Evolutionary conservation across 352 stramenopile species (phyloP).

Genomic region (Elongisporangium undulatum): DNA sequence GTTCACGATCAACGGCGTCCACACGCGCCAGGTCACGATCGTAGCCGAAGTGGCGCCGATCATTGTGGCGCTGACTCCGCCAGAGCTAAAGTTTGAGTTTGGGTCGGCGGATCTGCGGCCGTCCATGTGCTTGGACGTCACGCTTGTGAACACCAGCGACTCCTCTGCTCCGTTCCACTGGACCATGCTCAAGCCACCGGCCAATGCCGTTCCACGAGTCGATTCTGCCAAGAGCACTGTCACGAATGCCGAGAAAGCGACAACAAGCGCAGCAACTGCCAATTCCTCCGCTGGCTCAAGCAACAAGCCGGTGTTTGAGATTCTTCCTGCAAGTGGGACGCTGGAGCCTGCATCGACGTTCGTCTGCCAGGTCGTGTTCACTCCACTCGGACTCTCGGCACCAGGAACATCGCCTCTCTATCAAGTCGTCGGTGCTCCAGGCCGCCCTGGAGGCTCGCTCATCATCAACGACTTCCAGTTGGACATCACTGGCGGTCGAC

Average conservation of each 20-base stretch:
- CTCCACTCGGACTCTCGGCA: slow-evolving; percentile 16
- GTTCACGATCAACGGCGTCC: slow-evolving; percentile 82
- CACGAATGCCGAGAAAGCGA: slow-evolving; percentile 16
- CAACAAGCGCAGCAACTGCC: slow-evolving; percentile 9
- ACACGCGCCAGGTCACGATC: slow-evolving; percentile 81
- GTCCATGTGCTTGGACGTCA: slow-evolving; percentile 52
- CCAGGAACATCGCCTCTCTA: slow-evolving; percentile 1
- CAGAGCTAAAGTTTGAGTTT: slow-evolving; percentile 79
- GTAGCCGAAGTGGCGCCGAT: slow-evolving; percentile 90
- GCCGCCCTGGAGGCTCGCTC: background rate
- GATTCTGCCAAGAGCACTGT: slow-evolving; percentile 63
- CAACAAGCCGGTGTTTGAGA: slow-evolving; percentile 32
- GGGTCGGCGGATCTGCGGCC: slow-evolving; percentile 40
- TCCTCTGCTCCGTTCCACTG: slow-evolving; percentile 84
- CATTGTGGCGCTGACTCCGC: slow-evolving; percentile 55
- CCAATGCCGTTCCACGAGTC: slow-evolving; percentile 11
- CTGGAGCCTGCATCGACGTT: slow-evolving; percentile 26
- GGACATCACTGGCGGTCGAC: slow-evolving; percentile 48
- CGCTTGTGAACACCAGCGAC: slow-evolving; percentile 90
- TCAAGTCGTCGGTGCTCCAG: background rate
- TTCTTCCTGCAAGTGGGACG: slow-evolving; percentile 38
- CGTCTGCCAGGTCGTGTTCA: slow-evolving; percentile 54
- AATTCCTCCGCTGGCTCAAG: slow-evolving; percentile 5
- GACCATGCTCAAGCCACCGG: slow-evolving; percentile 23
- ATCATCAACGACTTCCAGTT: slow-evolving; percentile 38